Percentiles rank a stretch among this genome's conserved stretches.
Conservation (phyloP, 1,284 basidiomycete species). For the Schizopora paradoxa region DNA sequence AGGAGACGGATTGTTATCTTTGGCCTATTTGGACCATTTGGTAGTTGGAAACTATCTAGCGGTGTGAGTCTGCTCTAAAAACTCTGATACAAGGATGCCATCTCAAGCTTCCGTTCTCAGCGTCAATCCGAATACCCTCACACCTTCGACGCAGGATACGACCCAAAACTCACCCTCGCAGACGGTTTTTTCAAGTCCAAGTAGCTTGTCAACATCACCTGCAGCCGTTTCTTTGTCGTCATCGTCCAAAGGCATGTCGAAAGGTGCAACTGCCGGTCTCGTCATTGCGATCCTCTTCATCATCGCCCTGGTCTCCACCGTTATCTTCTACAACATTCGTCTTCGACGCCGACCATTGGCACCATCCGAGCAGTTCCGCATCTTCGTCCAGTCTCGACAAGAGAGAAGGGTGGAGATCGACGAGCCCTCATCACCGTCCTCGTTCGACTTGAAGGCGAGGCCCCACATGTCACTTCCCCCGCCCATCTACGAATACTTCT, state of each 20-base stretch:
- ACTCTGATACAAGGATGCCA: neutral
- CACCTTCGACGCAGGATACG: neutral
- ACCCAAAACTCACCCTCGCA: neutral
- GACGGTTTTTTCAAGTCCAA: neutral
- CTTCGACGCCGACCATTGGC: neutral
- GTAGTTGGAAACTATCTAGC: constrained; percentile 10
- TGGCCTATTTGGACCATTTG: constrained; percentile 12
- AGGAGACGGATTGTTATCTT: neutral
- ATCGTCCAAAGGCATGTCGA: neutral
- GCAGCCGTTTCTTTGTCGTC: neutral
- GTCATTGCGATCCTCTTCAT: constrained; percentile 3
- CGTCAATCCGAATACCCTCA: neutral
- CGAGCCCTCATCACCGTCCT: neutral
- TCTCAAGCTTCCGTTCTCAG: neutral
- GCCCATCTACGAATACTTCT: neutral
- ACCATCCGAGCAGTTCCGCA: neutral
- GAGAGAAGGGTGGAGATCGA: neutral
- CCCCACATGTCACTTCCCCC: constrained; percentile 14
- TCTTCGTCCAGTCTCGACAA: constrained; percentile 1
- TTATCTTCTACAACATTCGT: neutral
- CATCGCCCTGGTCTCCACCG: neutral
- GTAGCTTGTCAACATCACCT: neutral
- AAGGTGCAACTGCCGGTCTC: constrained; percentile 4
- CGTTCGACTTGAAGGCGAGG: constrained; percentile 4
- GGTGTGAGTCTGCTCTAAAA: constrained; percentile 1